Base-by-base conservation (phyloP, 2,329 filamentous ascomycete genomes). In the Fusarium robinianum region DNA sequence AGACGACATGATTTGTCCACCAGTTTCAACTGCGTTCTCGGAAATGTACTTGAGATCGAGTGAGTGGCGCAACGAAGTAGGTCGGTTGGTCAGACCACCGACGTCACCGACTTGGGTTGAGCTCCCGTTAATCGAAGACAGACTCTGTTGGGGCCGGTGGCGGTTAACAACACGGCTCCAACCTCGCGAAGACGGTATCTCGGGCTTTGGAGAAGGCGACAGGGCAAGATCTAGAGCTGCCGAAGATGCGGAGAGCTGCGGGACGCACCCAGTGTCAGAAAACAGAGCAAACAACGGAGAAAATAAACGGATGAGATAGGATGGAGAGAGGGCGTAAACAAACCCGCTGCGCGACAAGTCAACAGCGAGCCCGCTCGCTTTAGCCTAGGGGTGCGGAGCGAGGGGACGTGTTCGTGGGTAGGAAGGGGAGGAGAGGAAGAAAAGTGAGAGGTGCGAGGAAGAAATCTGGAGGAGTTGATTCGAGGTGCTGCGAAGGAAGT, bases 211-310 rank as follows among this genome's bases (percentile, higher is more conserved):
- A 47, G 80, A 83, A 49, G 83, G 83, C 35, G 84, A 83, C 48
- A 84, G 78, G 44, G 88, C 87, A 65, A 95, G 78, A 69, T 95
- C 89, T 63, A 91, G 78, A 39, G 89, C 85, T 64, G 87, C 84
- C 58, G 87, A 89, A 51, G 88, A 90, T 41, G 88, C 83, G 66
- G 88, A 90, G 49, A 92, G 76, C 83, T 94, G 72, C 66, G 71
- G 66, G 50, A 46, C 46, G 54, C 37, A 50, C 46, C 49, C 25
- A 50, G 59, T 45, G 66, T 72, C 63, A 72, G 66, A 63, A 55
- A 52, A 51, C 43, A 51, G 50, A 50, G 49, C 44, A 59, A 57
- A 55, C 41, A 46, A 52, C 37, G 47, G 44, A 19, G 32, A 42
- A 37, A 30, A 52, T 27, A 5, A 17, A 29, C 39, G 41, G 30